These are phyloP conservation scores for Paspalum notatum DNA, from an alignment of 176 grass and related monocot genomes.

Conservation along the genomic window DNA sequence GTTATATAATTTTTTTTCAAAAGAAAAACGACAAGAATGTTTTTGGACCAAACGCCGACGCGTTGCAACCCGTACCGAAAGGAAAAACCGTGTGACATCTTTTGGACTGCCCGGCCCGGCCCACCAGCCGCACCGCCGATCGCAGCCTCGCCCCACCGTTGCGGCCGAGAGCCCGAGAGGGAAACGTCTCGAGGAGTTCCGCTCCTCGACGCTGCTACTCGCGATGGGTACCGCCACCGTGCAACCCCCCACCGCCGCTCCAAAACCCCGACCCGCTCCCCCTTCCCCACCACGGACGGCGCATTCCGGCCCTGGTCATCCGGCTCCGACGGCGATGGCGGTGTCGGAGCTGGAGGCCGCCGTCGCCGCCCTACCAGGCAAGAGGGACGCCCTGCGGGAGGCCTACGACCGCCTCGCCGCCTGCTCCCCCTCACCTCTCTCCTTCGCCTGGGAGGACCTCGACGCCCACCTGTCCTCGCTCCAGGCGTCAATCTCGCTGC, in stretches of 20 bases:
- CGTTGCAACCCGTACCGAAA: too few species aligned
- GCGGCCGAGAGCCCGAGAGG: neutral
- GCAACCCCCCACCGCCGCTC: neutral
- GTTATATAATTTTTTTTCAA: too few species aligned
- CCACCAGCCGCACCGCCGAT: too few species aligned
- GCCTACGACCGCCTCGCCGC: constrained; percentile 50
- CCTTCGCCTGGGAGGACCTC: constrained; percentile 57
- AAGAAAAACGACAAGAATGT: too few species aligned
- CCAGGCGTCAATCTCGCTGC: constrained; percentile 34
- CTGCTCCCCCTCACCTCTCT: constrained; percentile 41
- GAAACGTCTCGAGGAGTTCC: neutral
- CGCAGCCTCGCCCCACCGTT: neutral
- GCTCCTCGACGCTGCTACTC: neutral
- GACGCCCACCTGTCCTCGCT: constrained; percentile 55
- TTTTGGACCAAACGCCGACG: too few species aligned
- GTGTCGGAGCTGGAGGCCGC: constrained; percentile 37
- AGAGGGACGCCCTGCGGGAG: constrained; percentile 53
- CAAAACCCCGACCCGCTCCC: neutral
- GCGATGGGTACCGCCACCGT: constrained; percentile 3
- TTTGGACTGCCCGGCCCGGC: neutral
- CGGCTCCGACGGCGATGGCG: constrained; percentile 15
- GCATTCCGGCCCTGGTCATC: neutral
- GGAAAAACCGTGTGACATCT: too few species aligned
- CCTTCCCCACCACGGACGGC: neutral
- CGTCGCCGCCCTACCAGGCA: constrained; percentile 41